A percentile compares a stretch with the other conserved stretches of the same genome.
These are phyloP conservation scores for Pholiota conissans DNA, from an alignment of 768 basidiomycete species.

Conservation along the genomic window DNA sequence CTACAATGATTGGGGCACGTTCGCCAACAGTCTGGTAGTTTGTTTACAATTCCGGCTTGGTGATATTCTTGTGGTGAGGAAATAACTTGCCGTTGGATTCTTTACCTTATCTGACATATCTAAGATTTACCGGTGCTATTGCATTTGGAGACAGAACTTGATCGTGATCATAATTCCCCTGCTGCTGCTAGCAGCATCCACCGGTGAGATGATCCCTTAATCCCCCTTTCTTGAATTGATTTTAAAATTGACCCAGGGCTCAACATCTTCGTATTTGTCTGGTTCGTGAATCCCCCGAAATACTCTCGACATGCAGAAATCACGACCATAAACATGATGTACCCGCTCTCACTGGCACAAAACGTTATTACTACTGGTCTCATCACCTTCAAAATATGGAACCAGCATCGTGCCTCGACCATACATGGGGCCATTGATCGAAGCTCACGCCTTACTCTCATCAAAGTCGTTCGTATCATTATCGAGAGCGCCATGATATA, in stretches of 20 bases:
- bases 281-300: slow-evolving; percentile 22
- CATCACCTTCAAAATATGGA: slow-evolving; percentile 27
- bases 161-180: slow-evolving; percentile 22
- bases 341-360: slow-evolving; percentile 25
- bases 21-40: slow-evolving; percentile 17
- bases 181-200: slow-evolving; percentile 20
- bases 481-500: slow-evolving; percentile 27
- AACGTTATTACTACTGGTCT: slow-evolving; percentile 29
- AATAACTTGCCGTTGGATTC: background rate
- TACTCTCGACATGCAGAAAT: slow-evolving; percentile 3
- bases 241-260: slow-evolving; percentile 11
- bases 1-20: slow-evolving; percentile 21
- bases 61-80: slow-evolving; percentile 24
- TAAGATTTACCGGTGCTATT: slow-evolving; percentile 20
- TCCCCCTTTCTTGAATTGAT: background rate
- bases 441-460: slow-evolving; percentile 10
- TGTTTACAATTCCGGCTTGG: slow-evolving; percentile 25
- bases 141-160: slow-evolving; percentile 24
- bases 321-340: slow-evolving; percentile 22
- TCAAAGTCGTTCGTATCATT: slow-evolving; percentile 18
- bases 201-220: slow-evolving; percentile 17
- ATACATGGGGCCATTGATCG: slow-evolving; percentile 18
- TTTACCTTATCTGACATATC: too few species aligned
- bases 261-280: slow-evolving; percentile 22
- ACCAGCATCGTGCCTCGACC: slow-evolving; percentile 23